Base-by-base conservation (phyloP, 495 filamentous ascomycete genomes). In the Penicillium macrosclerotiorum region DNA sequence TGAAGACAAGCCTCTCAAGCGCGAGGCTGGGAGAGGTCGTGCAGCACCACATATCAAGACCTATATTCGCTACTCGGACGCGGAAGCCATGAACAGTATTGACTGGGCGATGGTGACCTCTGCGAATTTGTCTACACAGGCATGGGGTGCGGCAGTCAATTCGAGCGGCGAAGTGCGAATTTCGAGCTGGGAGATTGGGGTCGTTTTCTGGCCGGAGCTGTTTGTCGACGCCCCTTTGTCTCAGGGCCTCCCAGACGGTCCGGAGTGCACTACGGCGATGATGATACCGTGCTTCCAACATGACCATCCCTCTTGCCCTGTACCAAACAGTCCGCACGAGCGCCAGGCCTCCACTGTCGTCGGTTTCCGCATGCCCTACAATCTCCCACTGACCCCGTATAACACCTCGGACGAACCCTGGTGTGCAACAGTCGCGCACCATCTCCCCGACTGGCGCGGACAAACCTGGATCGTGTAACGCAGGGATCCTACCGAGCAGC, bases 21-120 rank as follows among this genome's bases (percentile, higher is more conserved):
- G 72, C 12, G 70, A 77, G 30, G 77, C 80, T 18, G 80, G 84
- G 8, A 75, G 90, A 33, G 73, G 80, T n/a, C 75, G 80, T n/a
- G 90, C 90, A 3, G 90, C 90, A 3, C 90, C 90, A 0, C 90
- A 96, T 57, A 87, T 95, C 52, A 96, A 96, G 62, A 95, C 90
- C 0, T 96, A 93, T 45, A 81, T 92, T 35, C 81, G 88, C 4
- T 94, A 84, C 57, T 57, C 72, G 8, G 67, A 80, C 41, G 27
- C 49, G 22, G 35, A 59, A 5, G 55, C 47, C 1, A 69, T 73
- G 49, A 64, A 65, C 1, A 62, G 49, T 0, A 88, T 95, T 27
- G 88, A 92, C 54, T 96, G 90, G 90, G 89, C 88, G 14, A 76
- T 96, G 53, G 57, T 93, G 5, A 90, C 88, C 1, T 89, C 86